Evolutionary conservation across 176 grass and related monocot genomes (phyloP), one percentile per base, ranked within the genome.

Genomic region (Oryza meridionalis): DNA sequence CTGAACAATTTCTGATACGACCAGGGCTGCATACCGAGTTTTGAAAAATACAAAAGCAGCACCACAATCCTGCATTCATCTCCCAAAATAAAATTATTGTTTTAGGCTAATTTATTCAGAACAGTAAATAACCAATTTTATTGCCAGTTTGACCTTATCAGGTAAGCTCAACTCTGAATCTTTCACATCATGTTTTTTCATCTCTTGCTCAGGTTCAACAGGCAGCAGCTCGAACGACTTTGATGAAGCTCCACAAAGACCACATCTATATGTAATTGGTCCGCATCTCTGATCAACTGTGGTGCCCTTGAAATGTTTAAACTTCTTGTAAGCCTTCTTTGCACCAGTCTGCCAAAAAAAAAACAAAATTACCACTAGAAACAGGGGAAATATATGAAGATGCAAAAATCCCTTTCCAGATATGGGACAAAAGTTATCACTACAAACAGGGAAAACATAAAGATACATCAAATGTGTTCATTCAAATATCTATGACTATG

Each of bases 11-110:
- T 93, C 43, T 44, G 93, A 90, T 80, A 92, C 84, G 77, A 93
- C 82, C 55, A 91, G 17, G 2, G 96, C 96, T 58, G 88, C 93
- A 88, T 95, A 98, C 44, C 96, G 89, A 55, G 93, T 98, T 88
- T 91, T 98, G 68, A 98, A 95, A 80, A 98, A 98, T 49, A 98
- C 85, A 82, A 95, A 95, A 80, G 96, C 93, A 84, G 96, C 61
- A 88, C 85, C 82, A 75, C 96, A 98, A 75, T 90, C 93, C 96
- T 98, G 86, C 76, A 8, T 53, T 70, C 73, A 42, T 40, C 75
- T 61, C 44, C 50, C 65, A 81, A n/a, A 88, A 44, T 33, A 70
- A 74, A 81, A 84, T 84, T 65, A 75, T 9, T 73, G 82, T 11
- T 27, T 55, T 73, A 77, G 19, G 82, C 27, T 32, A 90, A 40